Evolutionary conservation across 148 eudicot genomes (phyloP).

Genomic region (Talinum fruticosum): DNA sequence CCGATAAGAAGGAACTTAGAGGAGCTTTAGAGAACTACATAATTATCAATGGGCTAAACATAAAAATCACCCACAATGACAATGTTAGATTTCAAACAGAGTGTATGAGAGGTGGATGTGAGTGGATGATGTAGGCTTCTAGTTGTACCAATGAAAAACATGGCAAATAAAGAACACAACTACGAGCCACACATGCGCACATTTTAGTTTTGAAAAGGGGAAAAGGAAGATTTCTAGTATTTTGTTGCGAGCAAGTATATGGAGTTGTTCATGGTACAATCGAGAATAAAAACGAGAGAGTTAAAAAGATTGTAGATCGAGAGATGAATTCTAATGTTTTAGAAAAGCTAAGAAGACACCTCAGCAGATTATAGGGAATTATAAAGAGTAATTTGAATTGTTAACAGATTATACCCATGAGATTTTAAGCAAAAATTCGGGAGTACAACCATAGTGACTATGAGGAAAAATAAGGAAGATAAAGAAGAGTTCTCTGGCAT

Average conservation of each 20-base stretch:
- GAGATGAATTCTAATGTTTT: not conserved
- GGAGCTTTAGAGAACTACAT: not conserved
- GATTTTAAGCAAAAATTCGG: not conserved
- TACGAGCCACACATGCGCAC: not conserved
- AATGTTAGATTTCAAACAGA: not conserved
- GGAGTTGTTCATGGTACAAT: not conserved
- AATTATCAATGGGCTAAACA: not conserved
- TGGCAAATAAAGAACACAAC: no score
- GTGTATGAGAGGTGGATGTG: not conserved
- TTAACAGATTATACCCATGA: not conserved
- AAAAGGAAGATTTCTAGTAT: not conserved
- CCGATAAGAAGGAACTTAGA: no score
- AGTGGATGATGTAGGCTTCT: not conserved
- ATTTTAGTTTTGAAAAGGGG: not conserved
- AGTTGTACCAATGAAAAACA: not conserved
- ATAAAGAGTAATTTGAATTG: not conserved
- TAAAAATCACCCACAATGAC: not conserved
- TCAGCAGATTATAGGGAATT: not conserved
- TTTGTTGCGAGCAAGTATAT: not conserved
- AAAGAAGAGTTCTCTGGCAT: not conserved
- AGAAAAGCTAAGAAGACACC: not conserved
- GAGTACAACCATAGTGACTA: no score
- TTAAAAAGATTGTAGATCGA: not conserved
- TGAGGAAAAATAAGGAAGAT: no score
- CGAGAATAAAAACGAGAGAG: not conserved